Evolutionary conservation across 305 asterid species (phyloP), one percentile per base, ranked within the genome.

Genomic region (Fraxinus platypoda): DNA sequence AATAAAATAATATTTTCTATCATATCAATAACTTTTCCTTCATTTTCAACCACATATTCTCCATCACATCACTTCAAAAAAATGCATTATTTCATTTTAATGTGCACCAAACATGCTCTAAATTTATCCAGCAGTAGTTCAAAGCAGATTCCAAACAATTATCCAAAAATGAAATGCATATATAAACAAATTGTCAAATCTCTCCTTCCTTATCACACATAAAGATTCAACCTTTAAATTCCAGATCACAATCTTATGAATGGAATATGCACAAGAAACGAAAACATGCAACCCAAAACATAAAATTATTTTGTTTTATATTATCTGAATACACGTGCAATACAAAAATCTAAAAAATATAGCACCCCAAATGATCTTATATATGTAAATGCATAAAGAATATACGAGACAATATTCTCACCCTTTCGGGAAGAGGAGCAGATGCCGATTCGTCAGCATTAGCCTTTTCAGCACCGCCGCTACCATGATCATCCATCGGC

Each of bases 361-460:
- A 46, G 28, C 31, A 70, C 66, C 49, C 17, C 6, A 77, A 38
- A 28, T 33, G 77, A 37, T 52, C 79, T 79, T 23, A 64, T 8
- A 64, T 31, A 31, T 49, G 19, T 0, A 73, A 84, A 81, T 73
- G 46, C 12, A 38, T 37, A 17, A 68, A 82, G 23, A 76, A 30
- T 25, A 81, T 21, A 77, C 15, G 0, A 46, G 35, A 35, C 75
- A 80, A 74, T 82, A 49, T 8, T 72, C 84, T 77, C 64, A 92
- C 98, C 90, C 83, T 90, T 83, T 94, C 94, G n/a, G 98, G 98
- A 78, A 94, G 80, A 26, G 98, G 94, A 33, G 90, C 62, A 11
- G 90, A 6, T 30, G 72, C 77, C 71, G 89, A 91, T 43, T 92
- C 98, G 75, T 94, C 98, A 52, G 84, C 97, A 28, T 87, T 82